Base-by-base conservation (phyloP, 208 protist genomes). In the Trypanosoma conorhini region DNA sequence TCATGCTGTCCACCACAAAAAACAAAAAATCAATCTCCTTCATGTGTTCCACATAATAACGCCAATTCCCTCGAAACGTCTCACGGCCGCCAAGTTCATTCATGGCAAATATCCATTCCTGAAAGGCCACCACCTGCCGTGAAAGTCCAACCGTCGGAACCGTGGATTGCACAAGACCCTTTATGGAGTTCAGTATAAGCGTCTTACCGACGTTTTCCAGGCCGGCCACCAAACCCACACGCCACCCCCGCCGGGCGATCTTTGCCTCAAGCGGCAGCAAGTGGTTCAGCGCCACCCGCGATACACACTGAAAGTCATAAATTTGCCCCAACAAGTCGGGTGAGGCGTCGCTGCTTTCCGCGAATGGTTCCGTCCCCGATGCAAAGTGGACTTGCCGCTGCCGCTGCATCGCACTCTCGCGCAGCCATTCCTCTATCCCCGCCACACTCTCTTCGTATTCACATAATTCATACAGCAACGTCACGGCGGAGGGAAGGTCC, bases 161-260 rank as follows among this genome's bases (percentile, higher is more conserved):
- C 9, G 91, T 93, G 19, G 81, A 73, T 42, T 82, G 77, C 13
- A 81, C 77, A 31, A 88, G 42, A 22, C 89, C 88, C 15, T 83
- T 81, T 33, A 96, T 70, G 51, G 77, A 88, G 73, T 94, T 91
- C 46, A 87, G 68, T 60, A 96, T 81, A 19, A 92, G 83, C 30
- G 88, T 88, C 77, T 96, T 96, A 48, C 91, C 91, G 8, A 86
- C 89, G 79, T 92, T 83, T 70, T 91, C 81, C 26, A 96, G 73
- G 12, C 91, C 91, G 44, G 87, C 85, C 31, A 94, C 66, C 46
- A 94, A 74, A 24, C 87, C 88, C 3, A 76, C 71, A 38, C 88
- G 85, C 83, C 82, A 89, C 44, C 87, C 87, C 3, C 67, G 60
- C 3, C 74, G 74, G 19, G 91, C 83, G 21, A 86, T 48, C 1